Base-by-base conservation (phyloP, 768 basidiomycete species). In the Kwoniella mangroviensis region DNA sequence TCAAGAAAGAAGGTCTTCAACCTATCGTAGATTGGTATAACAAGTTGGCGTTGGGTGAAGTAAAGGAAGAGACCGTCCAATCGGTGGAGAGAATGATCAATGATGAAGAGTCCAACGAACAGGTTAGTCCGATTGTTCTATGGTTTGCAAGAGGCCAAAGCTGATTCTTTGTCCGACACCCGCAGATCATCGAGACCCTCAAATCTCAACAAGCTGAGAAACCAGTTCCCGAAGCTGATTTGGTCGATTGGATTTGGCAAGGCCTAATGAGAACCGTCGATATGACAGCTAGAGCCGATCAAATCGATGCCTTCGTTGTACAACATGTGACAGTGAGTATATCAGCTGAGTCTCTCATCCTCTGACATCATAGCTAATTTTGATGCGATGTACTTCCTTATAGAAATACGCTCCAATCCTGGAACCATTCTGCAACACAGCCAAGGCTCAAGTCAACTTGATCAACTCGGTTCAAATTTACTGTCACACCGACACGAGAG, bases 401-500 rank as follows among this genome's bases (percentile, higher is more conserved):
- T 63, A 97, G 93, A 90, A 89, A 88, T 91, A 89, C 81, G 87
- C 91, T 11, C 88, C 91, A 15, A 88, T 98, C 68, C 86, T 99
- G 63, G 93, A 94, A 84, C 89, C 92, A 41, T 99, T 99, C 86
- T 93, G 91, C 80, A 87, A 89, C 69, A 89, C 90, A 63, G 88
- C 93, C 21, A 95, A 95, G 84, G 92, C 92, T 22, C 89, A 99
- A 84, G 92, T 99, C 45, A 89, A 92, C 41, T 88, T 99, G 65
- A 94, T 99, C 84, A 98, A 98, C 83, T 88, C 91, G 62, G 93
- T 96, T 6, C 96, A 99, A 85, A 87, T 93, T 73, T 92, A 96
- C 85, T 95, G 93, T 83, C 97, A 98, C 84, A 93, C 96, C 85
- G 93, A 98, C 80, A 95, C 94, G 26, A 91, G 92, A 67, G 88